Evolutionary conservation across 768 basidiomycete genomes (phyloP), one percentile per base, ranked within the genome.

Genomic region (Amanita polypyramis): DNA sequence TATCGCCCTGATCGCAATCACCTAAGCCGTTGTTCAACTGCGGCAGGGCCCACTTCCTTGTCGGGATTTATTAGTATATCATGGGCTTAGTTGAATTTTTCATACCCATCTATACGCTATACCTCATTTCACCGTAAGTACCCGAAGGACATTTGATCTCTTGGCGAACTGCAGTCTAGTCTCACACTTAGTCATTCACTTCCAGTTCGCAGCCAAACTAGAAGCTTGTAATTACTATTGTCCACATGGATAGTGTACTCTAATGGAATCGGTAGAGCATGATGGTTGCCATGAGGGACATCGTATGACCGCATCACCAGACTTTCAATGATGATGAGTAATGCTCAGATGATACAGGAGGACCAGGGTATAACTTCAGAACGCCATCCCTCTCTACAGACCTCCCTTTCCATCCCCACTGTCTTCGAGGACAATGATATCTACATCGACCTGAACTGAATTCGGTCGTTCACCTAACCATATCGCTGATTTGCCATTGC

Each of bases 61-160:
- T n/a, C 17, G 19, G 19, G 19, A 4, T 5, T 38, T 35, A 12
- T 15, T 15, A 5, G 12, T 4, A 5, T 35, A 15, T 15, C 12
- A 12, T 49, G 43, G n/a, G 29, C 39, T 49, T 35, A 43, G 41
- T 53, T 52, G 49, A 51, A 56, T 57, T 10, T n/a, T 17, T 47
- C 62, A 70, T 68, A 69, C 67, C 68, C 65, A 51, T 55, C 53
- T 56, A 59, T 59, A 56, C 58, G 54, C 50, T 65, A 66, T 68
- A 69, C 67, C 25, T 27, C 4, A 7, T 7, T 27, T 19, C 11
- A 43, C 5, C 5, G 43, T 30, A 29, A 44, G 43, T 42, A 35
- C 29, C 23, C n/a, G 15, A 42, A 42, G 23, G 25, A 42, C 40
- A 29, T 7, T 27, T 27, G 40, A 42, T 29, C 14, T 14, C 40